Conservation (phyloP, 1,284 basidiomycete species). For the Ceratobasidium sp. region DNA sequence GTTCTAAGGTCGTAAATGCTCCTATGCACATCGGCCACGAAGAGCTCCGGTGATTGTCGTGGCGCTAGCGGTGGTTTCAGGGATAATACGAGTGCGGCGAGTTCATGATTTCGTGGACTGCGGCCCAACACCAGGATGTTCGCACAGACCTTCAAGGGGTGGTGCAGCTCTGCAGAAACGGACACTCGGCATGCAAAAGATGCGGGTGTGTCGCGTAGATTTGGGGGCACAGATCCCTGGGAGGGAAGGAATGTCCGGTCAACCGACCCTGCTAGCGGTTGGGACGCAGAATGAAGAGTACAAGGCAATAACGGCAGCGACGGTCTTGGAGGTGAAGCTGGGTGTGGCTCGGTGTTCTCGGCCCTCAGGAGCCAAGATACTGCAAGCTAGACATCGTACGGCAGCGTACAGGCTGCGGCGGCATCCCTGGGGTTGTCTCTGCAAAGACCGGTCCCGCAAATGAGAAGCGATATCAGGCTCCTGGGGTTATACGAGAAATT, state of each 20-base stretch:
- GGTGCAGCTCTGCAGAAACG: background rate
- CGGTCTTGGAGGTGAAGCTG: background rate
- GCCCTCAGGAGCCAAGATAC: background rate
- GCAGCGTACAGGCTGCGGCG: conserved; percentile 8
- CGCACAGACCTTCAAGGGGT: background rate
- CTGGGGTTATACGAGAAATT: conserved; percentile 10
- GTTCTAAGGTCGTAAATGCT: background rate
- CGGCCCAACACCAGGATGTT: background rate
- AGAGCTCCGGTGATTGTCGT: background rate
- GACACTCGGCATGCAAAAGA: background rate
- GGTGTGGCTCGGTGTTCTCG: background rate
- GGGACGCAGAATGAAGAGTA: background rate
- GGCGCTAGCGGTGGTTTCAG: background rate
- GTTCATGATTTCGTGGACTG: background rate
- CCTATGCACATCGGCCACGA: background rate
- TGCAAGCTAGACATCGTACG: conserved; percentile 12
- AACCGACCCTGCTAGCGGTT: background rate
- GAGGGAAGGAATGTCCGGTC: background rate
- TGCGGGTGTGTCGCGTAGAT: background rate
- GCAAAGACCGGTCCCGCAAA: background rate
- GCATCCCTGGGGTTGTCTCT: background rate
- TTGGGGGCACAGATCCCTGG: background rate
- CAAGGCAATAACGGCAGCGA: background rate
- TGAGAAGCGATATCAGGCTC: background rate
- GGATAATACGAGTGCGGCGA: background rate